phyloP scores from a whole-genome alignment of 2,329 filamentous ascomycete genomes.

The Aspergillus brasiliensis region DNA sequence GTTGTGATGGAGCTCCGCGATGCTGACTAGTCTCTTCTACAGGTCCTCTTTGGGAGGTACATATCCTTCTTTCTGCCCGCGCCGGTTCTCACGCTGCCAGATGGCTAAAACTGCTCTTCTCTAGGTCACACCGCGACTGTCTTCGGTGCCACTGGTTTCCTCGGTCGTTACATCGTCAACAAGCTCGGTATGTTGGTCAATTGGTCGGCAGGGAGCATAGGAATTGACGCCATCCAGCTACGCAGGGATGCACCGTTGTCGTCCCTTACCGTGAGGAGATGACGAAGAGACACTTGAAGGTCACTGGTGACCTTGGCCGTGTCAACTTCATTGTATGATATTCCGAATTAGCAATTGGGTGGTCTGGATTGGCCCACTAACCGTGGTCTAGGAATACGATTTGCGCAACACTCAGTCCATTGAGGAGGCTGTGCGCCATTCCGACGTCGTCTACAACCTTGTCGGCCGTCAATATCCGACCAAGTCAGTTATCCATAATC shows the following conservation, averaged over 20 bases:
- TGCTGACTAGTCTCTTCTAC: slow-evolving; percentile 27
- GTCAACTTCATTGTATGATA: slow-evolving; percentile 74
- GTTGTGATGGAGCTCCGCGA: slow-evolving; percentile 4
- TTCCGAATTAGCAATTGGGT: neutral
- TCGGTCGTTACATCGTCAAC: slow-evolving; percentile 97
- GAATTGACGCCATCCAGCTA: slow-evolving; percentile 60
- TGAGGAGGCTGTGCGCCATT: slow-evolving; percentile 94
- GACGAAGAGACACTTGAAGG: slow-evolving; percentile 94
- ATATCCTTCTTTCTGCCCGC: slow-evolving; percentile 14
- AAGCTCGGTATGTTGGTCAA: slow-evolving; percentile 66
- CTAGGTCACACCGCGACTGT: slow-evolving; percentile 93
- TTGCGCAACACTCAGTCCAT: slow-evolving; percentile 92
- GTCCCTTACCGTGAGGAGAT: slow-evolving; percentile 96
- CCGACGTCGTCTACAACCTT: slow-evolving; percentile 96
- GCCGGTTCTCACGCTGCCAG: slow-evolving; percentile 28
- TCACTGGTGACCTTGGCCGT: slow-evolving; percentile 89
- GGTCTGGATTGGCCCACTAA: slow-evolving; percentile 18
- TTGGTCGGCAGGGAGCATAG: slow-evolving; percentile 28
- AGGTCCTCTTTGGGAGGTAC: slow-evolving; percentile 87
- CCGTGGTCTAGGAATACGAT: slow-evolving; percentile 76
- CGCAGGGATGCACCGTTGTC: slow-evolving; percentile 91
- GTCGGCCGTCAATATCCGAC: slow-evolving; percentile 93
- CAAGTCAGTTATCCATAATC: slow-evolving; percentile 64
- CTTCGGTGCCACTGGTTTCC: slow-evolving; percentile 93
- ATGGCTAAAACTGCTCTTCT: slow-evolving; percentile 25